A percentile compares a stretch with the other conserved stretches of the same genome.
Conservation (phyloP, 805 yeast genomes). For the Wickerhamiella alocasiicola region DNA sequence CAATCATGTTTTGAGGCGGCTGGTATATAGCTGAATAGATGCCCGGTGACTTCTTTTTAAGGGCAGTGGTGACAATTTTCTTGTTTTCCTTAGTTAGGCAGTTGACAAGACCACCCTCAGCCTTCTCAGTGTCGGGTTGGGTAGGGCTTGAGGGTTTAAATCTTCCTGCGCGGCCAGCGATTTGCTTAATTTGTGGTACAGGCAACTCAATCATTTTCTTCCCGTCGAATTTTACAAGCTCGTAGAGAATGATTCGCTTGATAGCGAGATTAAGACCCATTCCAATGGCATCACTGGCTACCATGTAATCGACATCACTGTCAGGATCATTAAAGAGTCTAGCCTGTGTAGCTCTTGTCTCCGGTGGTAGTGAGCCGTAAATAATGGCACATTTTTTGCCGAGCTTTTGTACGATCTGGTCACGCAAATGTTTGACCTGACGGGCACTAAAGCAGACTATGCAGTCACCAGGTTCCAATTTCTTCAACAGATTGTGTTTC, state of each 20-base stretch:
- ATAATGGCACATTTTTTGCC: slow-evolving; percentile 66
- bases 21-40: slow-evolving; percentile 56
- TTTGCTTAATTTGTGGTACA: slow-evolving; percentile 68
- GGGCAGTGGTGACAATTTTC: slow-evolving; percentile 12
- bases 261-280: slow-evolving; percentile 91
- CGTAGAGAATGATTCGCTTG: slow-evolving; percentile 63
- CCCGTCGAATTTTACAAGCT: slow-evolving; percentile 63
- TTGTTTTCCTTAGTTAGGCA: slow-evolving; percentile 9
- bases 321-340: slow-evolving; percentile 48
- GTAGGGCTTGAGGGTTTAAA: slow-evolving; percentile 39
- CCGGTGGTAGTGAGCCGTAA: slow-evolving; percentile 94
- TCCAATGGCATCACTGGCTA: slow-evolving; percentile 95
- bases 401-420: slow-evolving; percentile 53
- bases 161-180: slow-evolving; percentile 94
- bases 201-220: slow-evolving; percentile 33
- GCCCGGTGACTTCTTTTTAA: slow-evolving; percentile 15
- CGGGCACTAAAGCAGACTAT: slow-evolving; percentile 74
- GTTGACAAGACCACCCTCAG: slow-evolving; percentile 18
- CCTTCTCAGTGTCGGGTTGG: slow-evolving; percentile 37
- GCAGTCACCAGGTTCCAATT: slow-evolving; percentile 67
- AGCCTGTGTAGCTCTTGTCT: slow-evolving; percentile 80
- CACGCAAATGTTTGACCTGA: slow-evolving; percentile 54
- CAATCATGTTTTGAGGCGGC: slow-evolving; percentile 69
- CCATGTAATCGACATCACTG: slow-evolving; percentile 70
- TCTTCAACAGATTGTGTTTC: slow-evolving; percentile 28